Evolutionary conservation across 2,329 filamentous ascomycete genomes (phyloP).

Genomic region (Ophiostoma triangulosporum): DNA sequence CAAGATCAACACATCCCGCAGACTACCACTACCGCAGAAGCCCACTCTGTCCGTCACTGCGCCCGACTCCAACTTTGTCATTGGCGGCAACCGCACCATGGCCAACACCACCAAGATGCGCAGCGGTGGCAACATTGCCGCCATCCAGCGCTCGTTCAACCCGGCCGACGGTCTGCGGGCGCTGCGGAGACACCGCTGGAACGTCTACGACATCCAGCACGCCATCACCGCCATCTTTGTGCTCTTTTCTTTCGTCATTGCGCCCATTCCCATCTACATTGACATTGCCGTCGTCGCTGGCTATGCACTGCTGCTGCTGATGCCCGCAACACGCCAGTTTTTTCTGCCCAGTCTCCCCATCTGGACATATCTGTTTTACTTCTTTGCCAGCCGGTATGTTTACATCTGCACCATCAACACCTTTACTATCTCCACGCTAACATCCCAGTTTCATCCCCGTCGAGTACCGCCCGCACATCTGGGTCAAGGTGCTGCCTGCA

Average conservation of each 20-base stretch:
- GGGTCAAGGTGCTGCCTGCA: slow-evolving; percentile 86
- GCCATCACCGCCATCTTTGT: slow-evolving; percentile 57
- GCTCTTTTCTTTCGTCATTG: slow-evolving; percentile 73
- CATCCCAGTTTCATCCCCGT: slow-evolving; percentile 65
- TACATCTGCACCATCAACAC: background rate
- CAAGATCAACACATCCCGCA: background rate
- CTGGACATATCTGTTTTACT: slow-evolving; percentile 77
- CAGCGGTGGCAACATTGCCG: slow-evolving; percentile 47
- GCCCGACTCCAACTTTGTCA: slow-evolving; percentile 13
- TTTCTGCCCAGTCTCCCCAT: slow-evolving; percentile 79
- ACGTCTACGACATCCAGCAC: slow-evolving; percentile 74
- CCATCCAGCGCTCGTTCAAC: slow-evolving; percentile 70
- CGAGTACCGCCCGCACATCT: slow-evolving; percentile 83
- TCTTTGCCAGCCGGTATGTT: slow-evolving; percentile 78
- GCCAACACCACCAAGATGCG: slow-evolving; percentile 2
- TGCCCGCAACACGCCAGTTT: slow-evolving; percentile 82
- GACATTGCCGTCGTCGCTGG: slow-evolving; percentile 61
- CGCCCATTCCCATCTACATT: slow-evolving; percentile 63
- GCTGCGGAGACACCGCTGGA: slow-evolving; percentile 68
- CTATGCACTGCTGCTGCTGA: slow-evolving; percentile 55
- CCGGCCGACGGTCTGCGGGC: slow-evolving; percentile 63
- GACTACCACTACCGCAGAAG: slow-evolving; percentile 8
- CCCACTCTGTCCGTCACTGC: slow-evolving; percentile 9
- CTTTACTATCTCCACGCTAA: no score
- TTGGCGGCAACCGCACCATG: slow-evolving; percentile 3